phyloP scores from a whole-genome alignment of 805 yeast species.

The Suhomyces kilbournensis region DNA sequence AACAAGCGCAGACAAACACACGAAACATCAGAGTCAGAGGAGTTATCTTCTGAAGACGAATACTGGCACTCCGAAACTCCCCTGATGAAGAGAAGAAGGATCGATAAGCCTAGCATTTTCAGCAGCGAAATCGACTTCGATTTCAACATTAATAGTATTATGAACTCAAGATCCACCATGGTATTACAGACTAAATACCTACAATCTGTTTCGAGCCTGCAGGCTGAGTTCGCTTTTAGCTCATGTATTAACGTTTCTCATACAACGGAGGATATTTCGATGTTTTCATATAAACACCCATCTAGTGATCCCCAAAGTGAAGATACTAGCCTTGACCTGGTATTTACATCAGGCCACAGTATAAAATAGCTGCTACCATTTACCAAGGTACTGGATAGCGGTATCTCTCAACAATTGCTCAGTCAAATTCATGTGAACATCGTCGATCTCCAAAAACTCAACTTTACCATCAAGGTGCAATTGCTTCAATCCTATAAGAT shows the following conservation, averaged over 20 bases:
- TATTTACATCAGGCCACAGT: background rate
- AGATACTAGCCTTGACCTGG: background rate
- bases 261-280: background rate
- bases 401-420: conserved; percentile 47
- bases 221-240: background rate
- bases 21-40: background rate
- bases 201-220: background rate
- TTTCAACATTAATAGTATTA: background rate
- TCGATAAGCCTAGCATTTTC: background rate
- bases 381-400: conserved; percentile 44
- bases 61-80: background rate
- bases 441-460: conserved; percentile 51
- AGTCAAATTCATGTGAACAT: conserved; percentile 63
- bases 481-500: conserved; percentile 57
- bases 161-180: background rate
- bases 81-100: background rate
- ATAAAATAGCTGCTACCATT: background rate
- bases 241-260: background rate
- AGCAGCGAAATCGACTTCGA: background rate
- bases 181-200: background rate
- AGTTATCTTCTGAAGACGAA: background rate
- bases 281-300: background rate
- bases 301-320: background rate
- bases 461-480: conserved; percentile 45
- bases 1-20: background rate